Percentiles rank a stretch among this genome's conserved stretches.
Evolutionary conservation across 768 basidiomycete genomes (phyloP).

Genomic region (Suillus ampliporus): DNA sequence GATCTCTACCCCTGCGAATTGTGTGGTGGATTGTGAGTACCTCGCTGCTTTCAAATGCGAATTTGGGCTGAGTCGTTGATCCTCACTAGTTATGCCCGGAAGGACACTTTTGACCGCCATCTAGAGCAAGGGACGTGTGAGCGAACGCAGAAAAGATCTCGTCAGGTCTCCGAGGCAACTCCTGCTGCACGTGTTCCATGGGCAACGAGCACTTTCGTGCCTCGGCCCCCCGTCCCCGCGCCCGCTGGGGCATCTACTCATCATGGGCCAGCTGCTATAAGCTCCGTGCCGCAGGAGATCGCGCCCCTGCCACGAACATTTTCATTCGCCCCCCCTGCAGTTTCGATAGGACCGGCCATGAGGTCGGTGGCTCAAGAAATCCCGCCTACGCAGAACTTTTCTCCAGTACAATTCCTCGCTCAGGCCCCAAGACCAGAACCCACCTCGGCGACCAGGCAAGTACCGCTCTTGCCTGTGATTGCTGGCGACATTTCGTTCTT

Average conservation of each 20-base stretch:
- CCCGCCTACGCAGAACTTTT: background rate
- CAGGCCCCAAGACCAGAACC: background rate
- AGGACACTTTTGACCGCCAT: background rate
- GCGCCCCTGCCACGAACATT: too few species aligned
- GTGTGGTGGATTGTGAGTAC: background rate
- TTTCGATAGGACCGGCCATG: background rate
- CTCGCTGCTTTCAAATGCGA: background rate
- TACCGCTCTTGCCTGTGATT: background rate
- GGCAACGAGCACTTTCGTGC: background rate
- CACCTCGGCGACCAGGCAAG: background rate
- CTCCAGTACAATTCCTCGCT: background rate
- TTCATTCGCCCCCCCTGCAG: background rate
- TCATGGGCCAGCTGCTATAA: too few species aligned
- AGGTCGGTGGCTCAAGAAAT: background rate
- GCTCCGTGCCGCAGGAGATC: too few species aligned
- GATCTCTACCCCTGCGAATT: background rate
- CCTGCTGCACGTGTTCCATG: background rate
- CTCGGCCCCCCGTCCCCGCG: background rate
- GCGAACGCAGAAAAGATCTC: background rate
- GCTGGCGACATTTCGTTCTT: too few species aligned
- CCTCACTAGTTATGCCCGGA: background rate
- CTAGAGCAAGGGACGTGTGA: background rate
- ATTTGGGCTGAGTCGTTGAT: background rate
- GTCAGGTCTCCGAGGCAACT: too few species aligned
- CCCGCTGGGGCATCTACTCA: too few species aligned